Conservation (phyloP, 441 rosid genomes). For the Erysimum cheiri region DNA sequence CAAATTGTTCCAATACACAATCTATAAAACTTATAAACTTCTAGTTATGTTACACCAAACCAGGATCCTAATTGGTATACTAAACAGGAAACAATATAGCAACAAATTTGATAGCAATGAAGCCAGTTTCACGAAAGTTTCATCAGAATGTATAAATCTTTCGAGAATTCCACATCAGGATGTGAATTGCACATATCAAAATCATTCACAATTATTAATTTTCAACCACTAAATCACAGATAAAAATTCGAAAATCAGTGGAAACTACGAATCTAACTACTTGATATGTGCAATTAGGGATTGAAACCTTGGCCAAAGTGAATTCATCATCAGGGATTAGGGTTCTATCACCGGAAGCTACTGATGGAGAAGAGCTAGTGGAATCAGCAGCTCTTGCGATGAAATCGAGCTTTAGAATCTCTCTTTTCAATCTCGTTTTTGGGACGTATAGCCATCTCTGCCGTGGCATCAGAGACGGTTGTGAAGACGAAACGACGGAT, state of each 20-base stretch:
- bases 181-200: constrained; percentile 15
- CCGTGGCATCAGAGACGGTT: constrained; percentile 21
- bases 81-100: background rate
- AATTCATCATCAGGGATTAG: constrained; percentile 76
- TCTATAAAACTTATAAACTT: background rate
- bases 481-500: constrained; percentile 35
- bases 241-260: no score
- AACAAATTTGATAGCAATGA: background rate
- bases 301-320: constrained; percentile 76
- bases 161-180: background rate
- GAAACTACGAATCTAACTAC: background rate
- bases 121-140: background rate
- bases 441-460: constrained; percentile 42
- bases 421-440: constrained; percentile 33
- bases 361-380: constrained; percentile 59
- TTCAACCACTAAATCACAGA: background rate
- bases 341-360: constrained; percentile 51
- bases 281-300: constrained; percentile 9
- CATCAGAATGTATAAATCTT: background rate
- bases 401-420: constrained; percentile 44
- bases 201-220: constrained; percentile 3
- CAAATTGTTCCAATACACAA: constrained; percentile 8
- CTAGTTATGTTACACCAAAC: background rate
- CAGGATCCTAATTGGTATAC: background rate
- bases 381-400: constrained; percentile 74